Conservation (phyloP, 2,329 filamentous ascomycete species). For the Meredithiella fracta region DNA sequence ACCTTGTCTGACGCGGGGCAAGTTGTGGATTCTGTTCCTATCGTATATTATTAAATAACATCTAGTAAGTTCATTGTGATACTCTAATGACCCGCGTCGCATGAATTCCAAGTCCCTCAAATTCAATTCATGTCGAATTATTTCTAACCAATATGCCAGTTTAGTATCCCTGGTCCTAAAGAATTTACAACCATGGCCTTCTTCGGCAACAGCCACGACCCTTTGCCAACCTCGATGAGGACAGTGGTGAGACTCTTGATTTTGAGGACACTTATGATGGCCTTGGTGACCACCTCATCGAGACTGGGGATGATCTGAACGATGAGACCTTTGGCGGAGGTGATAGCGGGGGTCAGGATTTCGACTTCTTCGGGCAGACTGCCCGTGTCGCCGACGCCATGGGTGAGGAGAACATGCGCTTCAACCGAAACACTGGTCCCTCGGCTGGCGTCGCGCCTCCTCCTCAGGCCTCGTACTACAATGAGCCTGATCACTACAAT, state of each 20-base stretch:
- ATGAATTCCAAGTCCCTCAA: no score
- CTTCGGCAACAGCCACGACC: conserved; percentile 80
- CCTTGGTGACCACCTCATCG: conserved; percentile 75
- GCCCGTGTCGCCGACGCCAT: conserved; percentile 74
- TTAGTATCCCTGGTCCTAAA: not conserved
- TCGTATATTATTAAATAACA: no score
- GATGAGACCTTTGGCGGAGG: conserved; percentile 72
- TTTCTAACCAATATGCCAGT: not conserved
- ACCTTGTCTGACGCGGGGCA: no score
- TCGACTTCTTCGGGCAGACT: conserved; percentile 91
- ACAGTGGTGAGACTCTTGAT: conserved; percentile 44
- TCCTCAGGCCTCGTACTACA: conserved; percentile 15
- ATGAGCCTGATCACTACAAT: conserved; percentile 13
- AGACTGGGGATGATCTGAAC: conserved; percentile 87
- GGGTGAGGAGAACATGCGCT: conserved; percentile 79
- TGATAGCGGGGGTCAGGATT: conserved; percentile 65
- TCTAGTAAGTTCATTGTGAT: no score
- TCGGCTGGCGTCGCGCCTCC: conserved; percentile 24
- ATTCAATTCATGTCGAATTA: no score
- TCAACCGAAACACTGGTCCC: conserved; percentile 46
- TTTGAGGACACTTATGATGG: conserved; percentile 98
- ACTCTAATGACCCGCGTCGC: no score
- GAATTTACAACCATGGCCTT: conserved; percentile 55
- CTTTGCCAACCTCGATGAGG: conserved; percentile 63
- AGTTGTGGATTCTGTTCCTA: no score